Conservation (phyloP, 2,329 filamentous ascomycete genomes). For the Xylaria digitata region DNA sequence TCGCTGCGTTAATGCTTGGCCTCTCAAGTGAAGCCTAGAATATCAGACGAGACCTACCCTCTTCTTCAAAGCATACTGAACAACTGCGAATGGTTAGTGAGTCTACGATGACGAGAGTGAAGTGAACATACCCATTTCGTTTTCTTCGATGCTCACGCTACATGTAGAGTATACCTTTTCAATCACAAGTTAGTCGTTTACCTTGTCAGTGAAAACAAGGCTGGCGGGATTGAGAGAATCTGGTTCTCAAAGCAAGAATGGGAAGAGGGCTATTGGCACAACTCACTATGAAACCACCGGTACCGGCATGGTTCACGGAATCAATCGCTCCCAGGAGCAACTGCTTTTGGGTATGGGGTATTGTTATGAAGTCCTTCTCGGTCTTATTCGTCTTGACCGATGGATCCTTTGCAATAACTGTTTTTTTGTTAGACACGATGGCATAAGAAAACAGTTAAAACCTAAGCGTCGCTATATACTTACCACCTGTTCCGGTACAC, state of each 20-base stretch:
- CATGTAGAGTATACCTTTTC: constrained; percentile 79
- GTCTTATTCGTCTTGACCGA: constrained; percentile 99
- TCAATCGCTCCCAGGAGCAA: constrained; percentile 93
- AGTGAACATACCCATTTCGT: constrained; percentile 66
- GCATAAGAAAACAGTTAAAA: background rate
- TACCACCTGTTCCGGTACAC: constrained; percentile 89
- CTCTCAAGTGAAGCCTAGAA: background rate
- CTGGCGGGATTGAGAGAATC: background rate
- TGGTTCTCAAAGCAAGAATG: background rate
- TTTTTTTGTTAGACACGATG: constrained; percentile 13
- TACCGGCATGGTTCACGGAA: constrained; percentile 89
- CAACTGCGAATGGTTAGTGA: constrained; percentile 62
- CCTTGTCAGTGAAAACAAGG: constrained; percentile 62
- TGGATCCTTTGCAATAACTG: constrained; percentile 91
- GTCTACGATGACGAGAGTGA: background rate
- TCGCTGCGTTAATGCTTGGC: constrained; percentile 7
- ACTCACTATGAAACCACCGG: constrained; percentile 80
- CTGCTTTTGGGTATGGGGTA: constrained; percentile 96
- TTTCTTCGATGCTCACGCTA: constrained; percentile 91
- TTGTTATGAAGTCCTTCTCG: constrained; percentile 90
- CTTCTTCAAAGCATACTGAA: constrained; percentile 91
- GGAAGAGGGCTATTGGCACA: background rate
- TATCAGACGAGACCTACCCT: constrained; percentile 25
- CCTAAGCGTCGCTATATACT: constrained; percentile 16
- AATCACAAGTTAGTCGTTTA: constrained; percentile 4